These are phyloP conservation scores for Chaetomiaceae sp. DNA, from an alignment of 2,329 filamentous ascomycete genomes.

Conservation along the genomic window DNA sequence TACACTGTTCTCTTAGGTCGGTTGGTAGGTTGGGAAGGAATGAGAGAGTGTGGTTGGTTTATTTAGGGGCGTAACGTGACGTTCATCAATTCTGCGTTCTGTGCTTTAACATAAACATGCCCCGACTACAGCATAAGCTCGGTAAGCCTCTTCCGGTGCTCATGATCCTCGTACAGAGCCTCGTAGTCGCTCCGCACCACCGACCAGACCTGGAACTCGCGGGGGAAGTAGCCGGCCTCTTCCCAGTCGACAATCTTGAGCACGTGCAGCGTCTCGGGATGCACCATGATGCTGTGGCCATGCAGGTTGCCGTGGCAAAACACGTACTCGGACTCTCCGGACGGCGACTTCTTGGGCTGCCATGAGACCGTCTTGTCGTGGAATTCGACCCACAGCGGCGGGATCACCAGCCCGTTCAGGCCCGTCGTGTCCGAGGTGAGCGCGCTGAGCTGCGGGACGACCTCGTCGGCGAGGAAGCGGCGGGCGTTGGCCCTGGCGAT, in stretches of 20 bases:
- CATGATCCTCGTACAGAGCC: background rate
- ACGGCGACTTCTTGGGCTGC: background rate
- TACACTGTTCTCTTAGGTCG: too few species aligned
- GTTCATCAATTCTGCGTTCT: too few species aligned
- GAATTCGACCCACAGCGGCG: background rate
- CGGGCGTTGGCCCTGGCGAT: background rate
- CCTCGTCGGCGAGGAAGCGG: background rate
- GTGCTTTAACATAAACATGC: too few species aligned
- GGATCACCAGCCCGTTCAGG: background rate
- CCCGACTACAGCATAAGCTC: background rate
- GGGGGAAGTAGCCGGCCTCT: background rate
- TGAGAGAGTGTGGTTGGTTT: too few species aligned
- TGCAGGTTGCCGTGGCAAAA: background rate
- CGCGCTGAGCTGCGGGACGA: background rate
- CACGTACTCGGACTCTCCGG: background rate
- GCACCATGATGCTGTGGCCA: background rate
- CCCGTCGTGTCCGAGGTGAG: background rate
- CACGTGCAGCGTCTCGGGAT: conserved; percentile 1
- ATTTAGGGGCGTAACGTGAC: too few species aligned
- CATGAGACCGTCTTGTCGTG: background rate
- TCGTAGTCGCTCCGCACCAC: background rate
- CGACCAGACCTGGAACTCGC: background rate
- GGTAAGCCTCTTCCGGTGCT: background rate
- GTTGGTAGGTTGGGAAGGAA: too few species aligned
- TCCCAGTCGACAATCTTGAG: conserved; percentile 1